Conservation (phyloP, 805 yeast species). For the Cyberlindnera xishuangbannaensis region DNA sequence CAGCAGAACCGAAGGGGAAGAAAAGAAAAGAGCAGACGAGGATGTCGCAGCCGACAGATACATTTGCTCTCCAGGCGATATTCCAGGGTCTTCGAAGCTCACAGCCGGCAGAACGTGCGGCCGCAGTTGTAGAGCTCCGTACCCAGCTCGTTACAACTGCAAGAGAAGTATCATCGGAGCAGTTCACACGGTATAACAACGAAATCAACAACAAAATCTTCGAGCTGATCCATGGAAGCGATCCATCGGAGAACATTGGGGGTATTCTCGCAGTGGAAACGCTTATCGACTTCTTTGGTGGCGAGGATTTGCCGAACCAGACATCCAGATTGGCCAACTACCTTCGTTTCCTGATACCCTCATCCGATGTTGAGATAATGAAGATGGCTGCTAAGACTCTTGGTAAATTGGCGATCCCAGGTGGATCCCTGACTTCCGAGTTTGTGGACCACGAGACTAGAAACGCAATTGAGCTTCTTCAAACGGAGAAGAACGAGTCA, state of each 20-base stretch:
- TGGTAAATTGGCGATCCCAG: slow-evolving; percentile 85
- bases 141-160: slow-evolving; percentile 66
- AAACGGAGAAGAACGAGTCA: slow-evolving; percentile 78
- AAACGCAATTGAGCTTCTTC: slow-evolving; percentile 85
- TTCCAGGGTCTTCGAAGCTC: slow-evolving; percentile 33
- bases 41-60: slow-evolving; percentile 22
- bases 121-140: slow-evolving; percentile 66
- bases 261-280: slow-evolving; percentile 90
- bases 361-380: slow-evolving; percentile 81
- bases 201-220: slow-evolving; percentile 84
- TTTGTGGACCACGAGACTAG: slow-evolving; percentile 91
- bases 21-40: no score
- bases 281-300: slow-evolving; percentile 77
- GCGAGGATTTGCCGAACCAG: slow-evolving; percentile 81
- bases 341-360: slow-evolving; percentile 70
- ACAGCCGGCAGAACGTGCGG: slow-evolving; percentile 28
- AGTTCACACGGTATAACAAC: slow-evolving; percentile 72
- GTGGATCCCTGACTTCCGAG: slow-evolving; percentile 84
- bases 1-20: no score
- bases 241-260: slow-evolving; percentile 69
- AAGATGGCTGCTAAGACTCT: slow-evolving; percentile 78
- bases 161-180: slow-evolving; percentile 78
- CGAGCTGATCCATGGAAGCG: slow-evolving; percentile 74
- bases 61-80: slow-evolving; percentile 30
- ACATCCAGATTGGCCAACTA: slow-evolving; percentile 91